Percentiles rank a stretch among this genome's conserved stretches.
Conservation (phyloP, 768 basidiomycete species). For the Auricularia heimuer region DNA sequence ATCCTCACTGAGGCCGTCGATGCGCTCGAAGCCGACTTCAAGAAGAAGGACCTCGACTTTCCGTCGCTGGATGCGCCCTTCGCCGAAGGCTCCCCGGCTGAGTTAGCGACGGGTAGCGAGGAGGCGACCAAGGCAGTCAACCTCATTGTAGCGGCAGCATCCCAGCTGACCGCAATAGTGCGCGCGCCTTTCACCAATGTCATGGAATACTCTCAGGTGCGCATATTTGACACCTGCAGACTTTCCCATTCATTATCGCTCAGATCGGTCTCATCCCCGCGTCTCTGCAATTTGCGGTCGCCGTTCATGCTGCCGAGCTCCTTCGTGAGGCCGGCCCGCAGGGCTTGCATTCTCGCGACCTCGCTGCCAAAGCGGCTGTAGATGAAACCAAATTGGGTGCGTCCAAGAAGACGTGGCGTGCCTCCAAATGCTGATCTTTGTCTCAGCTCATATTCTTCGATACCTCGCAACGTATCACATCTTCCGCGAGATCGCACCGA, state of each 20-base stretch:
- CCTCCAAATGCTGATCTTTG: background rate
- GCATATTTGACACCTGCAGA: too few relatives aligned
- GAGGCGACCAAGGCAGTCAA: slow-evolving; percentile 1
- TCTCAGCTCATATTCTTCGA: slow-evolving; percentile 20
- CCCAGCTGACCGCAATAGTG: slow-evolving; percentile 54
- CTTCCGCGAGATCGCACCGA: slow-evolving; percentile 21
- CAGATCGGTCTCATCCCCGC: slow-evolving; percentile 42
- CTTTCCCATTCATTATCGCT: too few relatives aligned
- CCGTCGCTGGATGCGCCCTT: slow-evolving; percentile 45
- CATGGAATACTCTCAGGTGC: slow-evolving; percentile 34
- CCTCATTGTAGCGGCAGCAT: slow-evolving; percentile 54
- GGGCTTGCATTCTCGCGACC: background rate
- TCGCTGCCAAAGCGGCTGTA: background rate
- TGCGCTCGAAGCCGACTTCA: slow-evolving; percentile 42
- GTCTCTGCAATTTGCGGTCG: slow-evolving; percentile 63
- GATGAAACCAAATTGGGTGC: background rate
- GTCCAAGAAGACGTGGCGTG: background rate
- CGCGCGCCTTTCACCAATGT: slow-evolving; percentile 60
- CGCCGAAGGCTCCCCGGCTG: slow-evolving; percentile 28
- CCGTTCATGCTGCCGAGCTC: slow-evolving; percentile 60
- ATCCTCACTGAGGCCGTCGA: slow-evolving; percentile 62
- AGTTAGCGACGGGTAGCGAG: slow-evolving; percentile 35
- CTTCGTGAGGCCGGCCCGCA: slow-evolving; percentile 50
- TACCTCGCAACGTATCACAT: slow-evolving; percentile 21
- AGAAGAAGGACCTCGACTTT: slow-evolving; percentile 42